Conservation (phyloP, 2,329 filamentous ascomycete genomes). For the Ascochyta fabae region DNA sequence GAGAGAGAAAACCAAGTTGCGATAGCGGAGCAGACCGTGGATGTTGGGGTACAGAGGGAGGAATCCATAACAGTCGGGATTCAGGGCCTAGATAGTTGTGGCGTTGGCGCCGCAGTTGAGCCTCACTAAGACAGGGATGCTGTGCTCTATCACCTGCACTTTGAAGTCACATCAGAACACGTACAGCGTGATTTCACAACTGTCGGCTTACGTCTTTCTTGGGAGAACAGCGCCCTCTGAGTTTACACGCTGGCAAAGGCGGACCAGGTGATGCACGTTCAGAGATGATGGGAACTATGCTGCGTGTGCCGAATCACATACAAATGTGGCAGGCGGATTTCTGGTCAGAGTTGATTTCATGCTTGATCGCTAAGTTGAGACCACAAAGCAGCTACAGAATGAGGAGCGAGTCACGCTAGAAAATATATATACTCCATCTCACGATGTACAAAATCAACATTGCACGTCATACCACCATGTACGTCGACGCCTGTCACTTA, state of each 20-base stretch:
- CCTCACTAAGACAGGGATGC: constrained; percentile 8
- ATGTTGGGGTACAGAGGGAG: constrained; percentile 12
- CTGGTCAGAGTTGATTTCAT: background rate
- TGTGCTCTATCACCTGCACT: background rate
- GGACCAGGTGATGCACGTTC: too few species aligned
- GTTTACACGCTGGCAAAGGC: too few species aligned
- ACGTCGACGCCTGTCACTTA: background rate
- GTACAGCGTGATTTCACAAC: too few species aligned
- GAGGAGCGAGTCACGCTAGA: constrained; percentile 3
- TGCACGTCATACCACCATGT: background rate
- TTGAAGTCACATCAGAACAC: too few species aligned
- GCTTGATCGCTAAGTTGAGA: constrained; percentile 5
- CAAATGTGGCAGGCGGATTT: background rate
- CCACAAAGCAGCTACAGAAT: background rate
- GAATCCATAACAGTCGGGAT: constrained; percentile 13
- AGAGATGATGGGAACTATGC: background rate
- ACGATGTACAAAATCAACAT: background rate
- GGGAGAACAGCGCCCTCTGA: too few species aligned
- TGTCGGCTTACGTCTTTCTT: too few species aligned
- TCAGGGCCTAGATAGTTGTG: constrained; percentile 6
- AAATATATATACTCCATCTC: background rate
- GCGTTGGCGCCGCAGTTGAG: constrained; percentile 15
- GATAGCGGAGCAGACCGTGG: constrained; percentile 4
- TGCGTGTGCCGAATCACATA: background rate
- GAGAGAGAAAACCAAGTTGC: background rate